These are phyloP conservation scores for Dryadomyces quercivorus DNA, from an alignment of 2,329 filamentous ascomycete species.

Conservation along the genomic window DNA sequence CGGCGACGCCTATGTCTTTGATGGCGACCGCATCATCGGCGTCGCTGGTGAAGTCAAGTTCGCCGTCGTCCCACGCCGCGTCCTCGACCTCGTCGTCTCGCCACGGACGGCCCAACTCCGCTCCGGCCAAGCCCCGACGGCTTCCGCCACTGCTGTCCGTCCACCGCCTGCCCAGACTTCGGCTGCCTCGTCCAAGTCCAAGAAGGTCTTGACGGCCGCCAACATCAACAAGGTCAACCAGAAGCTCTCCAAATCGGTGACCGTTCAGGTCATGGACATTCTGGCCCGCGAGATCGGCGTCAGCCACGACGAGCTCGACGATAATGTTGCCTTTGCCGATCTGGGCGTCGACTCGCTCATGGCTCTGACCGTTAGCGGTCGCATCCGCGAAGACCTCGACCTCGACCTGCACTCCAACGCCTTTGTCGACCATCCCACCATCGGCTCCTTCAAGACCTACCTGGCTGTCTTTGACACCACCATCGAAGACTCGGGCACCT, in stretches of 20 bases:
- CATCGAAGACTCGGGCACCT: slow-evolving; percentile 21
- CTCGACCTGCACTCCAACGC: slow-evolving; percentile 39
- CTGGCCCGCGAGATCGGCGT: slow-evolving; percentile 45
- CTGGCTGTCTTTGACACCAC: slow-evolving; percentile 25
- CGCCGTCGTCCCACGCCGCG: slow-evolving; percentile 52
- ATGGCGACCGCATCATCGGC: slow-evolving; percentile 36
- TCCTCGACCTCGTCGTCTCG: slow-evolving; percentile 55
- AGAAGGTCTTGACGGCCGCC: slow-evolving; percentile 31
- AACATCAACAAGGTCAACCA: slow-evolving; percentile 37
- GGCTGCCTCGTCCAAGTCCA: slow-evolving; percentile 20
- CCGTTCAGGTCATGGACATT: slow-evolving; percentile 35
- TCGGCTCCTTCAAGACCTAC: slow-evolving; percentile 38
- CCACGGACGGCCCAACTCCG: slow-evolving; percentile 41
- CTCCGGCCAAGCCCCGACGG: slow-evolving; percentile 15
- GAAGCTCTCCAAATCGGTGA: slow-evolving; percentile 29
- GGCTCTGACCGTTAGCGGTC: slow-evolving; percentile 42
- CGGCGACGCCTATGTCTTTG: slow-evolving; percentile 43
- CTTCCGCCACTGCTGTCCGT: not conserved
- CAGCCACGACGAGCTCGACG: slow-evolving; percentile 38
- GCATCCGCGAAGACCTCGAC: slow-evolving; percentile 45
- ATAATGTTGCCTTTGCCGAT: slow-evolving; percentile 43
- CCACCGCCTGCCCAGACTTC: no score
- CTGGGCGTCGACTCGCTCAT: slow-evolving; percentile 52
- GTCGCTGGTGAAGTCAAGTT: slow-evolving; percentile 48
- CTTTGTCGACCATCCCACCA: slow-evolving; percentile 41